A percentile compares a stretch with the other conserved stretches of the same genome.
Evolutionary conservation across 352 stramenopile species (phyloP).

Genomic region (Globisporangium apiculatum): DNA sequence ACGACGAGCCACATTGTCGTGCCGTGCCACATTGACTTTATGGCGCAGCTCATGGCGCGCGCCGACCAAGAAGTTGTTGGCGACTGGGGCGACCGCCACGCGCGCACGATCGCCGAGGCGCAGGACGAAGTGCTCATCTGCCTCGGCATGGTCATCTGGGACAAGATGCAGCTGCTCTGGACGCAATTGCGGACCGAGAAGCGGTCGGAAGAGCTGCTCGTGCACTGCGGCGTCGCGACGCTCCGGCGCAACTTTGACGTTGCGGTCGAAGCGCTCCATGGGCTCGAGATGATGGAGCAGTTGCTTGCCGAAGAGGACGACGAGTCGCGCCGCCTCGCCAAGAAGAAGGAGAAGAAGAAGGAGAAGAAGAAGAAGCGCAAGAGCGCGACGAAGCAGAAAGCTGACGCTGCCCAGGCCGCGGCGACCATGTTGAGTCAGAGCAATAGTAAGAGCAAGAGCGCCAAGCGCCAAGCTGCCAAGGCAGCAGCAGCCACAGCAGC

Average conservation of each 20-base stretch:
- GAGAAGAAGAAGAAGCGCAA: constrained; percentile 89
- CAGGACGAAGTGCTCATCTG: constrained; percentile 86
- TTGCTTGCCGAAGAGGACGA: constrained; percentile 80
- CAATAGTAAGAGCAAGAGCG: constrained; percentile 7
- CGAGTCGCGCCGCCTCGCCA: constrained; percentile 59
- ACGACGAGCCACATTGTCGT: constrained; percentile 78
- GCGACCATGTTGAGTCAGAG: constrained; percentile 9
- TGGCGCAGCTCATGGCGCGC: constrained; percentile 78
- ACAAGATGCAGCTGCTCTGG: constrained; percentile 84
- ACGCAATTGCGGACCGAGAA: constrained; percentile 71
- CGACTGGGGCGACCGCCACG: constrained; percentile 78
- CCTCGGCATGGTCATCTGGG: constrained; percentile 84
- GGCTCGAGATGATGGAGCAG: constrained; percentile 85
- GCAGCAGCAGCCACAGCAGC: constrained; percentile 18
- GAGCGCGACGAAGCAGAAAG: constrained; percentile 65
- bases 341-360: constrained; percentile 87
- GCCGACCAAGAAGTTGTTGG: constrained; percentile 79
- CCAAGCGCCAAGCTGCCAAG: constrained; percentile 5
- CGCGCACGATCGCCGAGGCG: constrained; percentile 76
- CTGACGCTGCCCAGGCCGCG: constrained; percentile 29
- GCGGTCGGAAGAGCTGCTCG: constrained; percentile 67
- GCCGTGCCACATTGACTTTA: constrained; percentile 80
- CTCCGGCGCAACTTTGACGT: constrained; percentile 80
- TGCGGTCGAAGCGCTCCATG: constrained; percentile 75
- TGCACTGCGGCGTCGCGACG: constrained; percentile 71